Base-by-base conservation (phyloP, 495 filamentous ascomycete genomes). In the Tuber microsphaerosporum region DNA sequence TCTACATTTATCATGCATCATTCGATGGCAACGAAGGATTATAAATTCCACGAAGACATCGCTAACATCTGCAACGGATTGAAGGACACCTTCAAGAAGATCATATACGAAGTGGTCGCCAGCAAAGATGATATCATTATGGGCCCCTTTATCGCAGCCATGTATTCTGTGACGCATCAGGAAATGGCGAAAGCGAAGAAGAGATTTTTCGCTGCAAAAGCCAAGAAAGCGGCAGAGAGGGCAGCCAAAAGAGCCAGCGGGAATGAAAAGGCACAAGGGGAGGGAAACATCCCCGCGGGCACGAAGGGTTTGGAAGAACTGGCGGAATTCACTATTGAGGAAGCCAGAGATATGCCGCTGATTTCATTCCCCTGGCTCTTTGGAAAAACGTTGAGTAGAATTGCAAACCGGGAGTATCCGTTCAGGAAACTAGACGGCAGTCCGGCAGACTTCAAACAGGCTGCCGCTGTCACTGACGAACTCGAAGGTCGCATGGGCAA, bases 341-440 rank as follows among this genome's bases (percentile, higher is more conserved):
- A 78, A 34, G 26, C 72, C 17, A 71, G 51, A n/a, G 48, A 72
- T 56, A 89, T 93, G 86, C 95, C 96, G 0, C 83, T 98, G 37
- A 95, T 97, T 80, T 94, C 90, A 79, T 98, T 97, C 80, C 94
- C 95, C 0, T 99, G 95, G 96, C 82, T 98, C 14, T 96, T 98
- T 73, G 85, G 88, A 0, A 84, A 88, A 45, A 86, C 92, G 72
- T 87, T 99, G 2, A 92, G 93, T 8, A 87, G 86, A 46, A 90
- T 98, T 76, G 94, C 92, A 34, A 86, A 84, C 45, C 80, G 80
- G 10, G 77, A 79, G 73, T 34, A 79, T n/a, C 77, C 77, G 37
- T 79, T 79, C 56, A 51, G 8, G 26, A 70, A 74, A 46, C 45
- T 77, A 31, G 75, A 72, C 39, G 26, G 56, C 31, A 65, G 56